These are phyloP conservation scores for Kazachstania kunashirensis DNA, from an alignment of 805 yeast species.

Conservation along the genomic window DNA sequence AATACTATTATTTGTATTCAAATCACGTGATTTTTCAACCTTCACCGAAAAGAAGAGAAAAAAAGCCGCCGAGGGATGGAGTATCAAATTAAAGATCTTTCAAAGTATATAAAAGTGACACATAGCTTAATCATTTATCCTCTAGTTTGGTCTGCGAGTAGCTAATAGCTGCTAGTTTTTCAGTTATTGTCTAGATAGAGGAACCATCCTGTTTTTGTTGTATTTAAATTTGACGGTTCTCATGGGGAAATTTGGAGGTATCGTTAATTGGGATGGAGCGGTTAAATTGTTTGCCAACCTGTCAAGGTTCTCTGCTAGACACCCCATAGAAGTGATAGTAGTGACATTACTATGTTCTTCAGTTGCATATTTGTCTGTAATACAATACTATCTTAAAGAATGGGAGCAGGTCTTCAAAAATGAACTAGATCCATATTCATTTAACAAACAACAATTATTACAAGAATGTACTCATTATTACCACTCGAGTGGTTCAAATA, in stretches of 20 bases:
- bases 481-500: constrained; percentile 12
- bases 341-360: constrained; percentile 66
- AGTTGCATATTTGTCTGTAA: constrained; percentile 63
- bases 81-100: too few relatives aligned
- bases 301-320: constrained; percentile 52
- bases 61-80: too few relatives aligned
- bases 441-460: constrained; percentile 14
- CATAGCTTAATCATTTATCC: too few relatives aligned
- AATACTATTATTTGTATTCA: too few relatives aligned
- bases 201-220: too few relatives aligned
- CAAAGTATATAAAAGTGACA: too few relatives aligned
- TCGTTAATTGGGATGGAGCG: neutral
- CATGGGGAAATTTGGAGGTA: constrained; percentile 8
- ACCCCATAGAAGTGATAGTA: constrained; percentile 81
- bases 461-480: constrained; percentile 25
- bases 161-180: too few relatives aligned
- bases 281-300: constrained; percentile 36
- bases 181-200: too few relatives aligned
- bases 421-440: constrained; percentile 10
- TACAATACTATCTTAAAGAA: constrained; percentile 49
- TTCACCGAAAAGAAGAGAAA: too few relatives aligned
- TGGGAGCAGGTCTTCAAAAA: constrained; percentile 29
- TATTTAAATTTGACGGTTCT: too few relatives aligned
- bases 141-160: too few relatives aligned
- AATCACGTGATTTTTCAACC: too few relatives aligned